Evolutionary conservation across 495 filamentous ascomycete genomes (phyloP).

Genomic region (Trichoderma virens): DNA sequence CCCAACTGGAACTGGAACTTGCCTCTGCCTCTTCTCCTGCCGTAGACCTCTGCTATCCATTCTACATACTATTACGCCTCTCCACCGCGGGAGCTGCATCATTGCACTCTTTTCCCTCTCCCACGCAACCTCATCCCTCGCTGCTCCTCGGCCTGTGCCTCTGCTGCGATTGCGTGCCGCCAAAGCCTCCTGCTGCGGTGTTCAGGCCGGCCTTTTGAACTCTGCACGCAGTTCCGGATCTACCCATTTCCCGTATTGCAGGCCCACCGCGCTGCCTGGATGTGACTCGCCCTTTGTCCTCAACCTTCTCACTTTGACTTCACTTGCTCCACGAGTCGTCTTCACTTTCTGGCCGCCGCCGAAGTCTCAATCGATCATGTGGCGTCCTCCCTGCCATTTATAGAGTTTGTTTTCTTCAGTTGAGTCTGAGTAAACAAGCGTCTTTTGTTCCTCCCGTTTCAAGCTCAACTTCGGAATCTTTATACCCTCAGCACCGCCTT

Average conservation of each 20-base stretch:
- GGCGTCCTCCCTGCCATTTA: constrained; percentile 5
- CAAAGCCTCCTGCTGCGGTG: neutral
- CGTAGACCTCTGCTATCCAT: too few relatives aligned
- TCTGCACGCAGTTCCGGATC: neutral
- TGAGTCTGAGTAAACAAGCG: constrained; percentile 2
- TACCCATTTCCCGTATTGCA: neutral
- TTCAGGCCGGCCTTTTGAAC: neutral
- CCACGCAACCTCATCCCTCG: constrained; percentile 2
- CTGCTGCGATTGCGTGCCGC: neutral
- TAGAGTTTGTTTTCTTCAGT: constrained; percentile 4
- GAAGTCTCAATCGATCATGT: constrained; percentile 2
- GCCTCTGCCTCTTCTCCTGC: neutral
- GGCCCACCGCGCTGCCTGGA: neutral
- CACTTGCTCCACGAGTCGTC: neutral
- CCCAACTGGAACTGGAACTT: neutral
- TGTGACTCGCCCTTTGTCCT: neutral
- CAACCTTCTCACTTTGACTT: neutral
- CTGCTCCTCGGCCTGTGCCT: neutral
- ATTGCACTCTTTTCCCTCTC: constrained; percentile 1
- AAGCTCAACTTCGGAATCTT: neutral
- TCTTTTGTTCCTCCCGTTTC: neutral
- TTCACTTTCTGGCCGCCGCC: neutral
- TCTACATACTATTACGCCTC: neutral
- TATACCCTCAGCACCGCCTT: neutral
- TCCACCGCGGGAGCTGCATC: constrained; percentile 7